phyloP scores from a whole-genome alignment of 495 filamentous ascomycete species.

The Penicillium egyptiacum region DNA sequence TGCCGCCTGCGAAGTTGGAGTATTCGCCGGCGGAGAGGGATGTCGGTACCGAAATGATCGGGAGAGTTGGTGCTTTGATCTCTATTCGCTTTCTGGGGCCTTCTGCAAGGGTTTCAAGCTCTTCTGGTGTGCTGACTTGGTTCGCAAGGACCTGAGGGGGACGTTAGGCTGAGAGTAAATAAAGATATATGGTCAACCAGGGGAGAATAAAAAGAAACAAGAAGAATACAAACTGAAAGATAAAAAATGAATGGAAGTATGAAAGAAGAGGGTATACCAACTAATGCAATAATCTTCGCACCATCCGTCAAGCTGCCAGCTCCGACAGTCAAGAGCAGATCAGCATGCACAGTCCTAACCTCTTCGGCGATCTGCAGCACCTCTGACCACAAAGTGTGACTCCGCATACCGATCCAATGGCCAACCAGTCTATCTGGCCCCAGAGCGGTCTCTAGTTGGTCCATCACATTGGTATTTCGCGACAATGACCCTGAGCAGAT shows the following conservation, averaged over 20 bases:
- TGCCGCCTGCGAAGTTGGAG: slow-evolving; percentile 55
- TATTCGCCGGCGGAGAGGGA: slow-evolving; percentile 65
- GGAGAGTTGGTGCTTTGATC: slow-evolving; percentile 43
- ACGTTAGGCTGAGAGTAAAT: slow-evolving; percentile 1
- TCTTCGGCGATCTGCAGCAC: slow-evolving; percentile 56
- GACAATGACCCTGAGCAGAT: slow-evolving; percentile 60
- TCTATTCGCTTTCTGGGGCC: slow-evolving; percentile 34
- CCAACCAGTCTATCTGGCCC: slow-evolving; percentile 48
- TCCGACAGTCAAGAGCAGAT: slow-evolving; percentile 61
- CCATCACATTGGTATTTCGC: slow-evolving; percentile 52
- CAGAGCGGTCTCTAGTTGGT: slow-evolving; percentile 45
- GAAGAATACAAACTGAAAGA: background rate
- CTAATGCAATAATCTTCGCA: slow-evolving; percentile 58
- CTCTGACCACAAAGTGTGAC: slow-evolving; percentile 61
- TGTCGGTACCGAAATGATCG: slow-evolving; percentile 62
- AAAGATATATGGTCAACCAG: background rate
- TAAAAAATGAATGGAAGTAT: background rate
- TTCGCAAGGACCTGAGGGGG: slow-evolving; percentile 48
- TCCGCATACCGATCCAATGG: slow-evolving; percentile 55
- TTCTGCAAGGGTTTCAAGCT: slow-evolving; percentile 43
- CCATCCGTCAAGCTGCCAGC: slow-evolving; percentile 62
- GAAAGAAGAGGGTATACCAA: slow-evolving; percentile 24
- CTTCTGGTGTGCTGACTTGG: slow-evolving; percentile 40
- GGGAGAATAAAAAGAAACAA: background rate
- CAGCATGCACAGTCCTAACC: slow-evolving; percentile 45